Evolutionary conservation across 345 rosid genomes (phyloP).

Genomic region (Capsella bursapastoris): DNA sequence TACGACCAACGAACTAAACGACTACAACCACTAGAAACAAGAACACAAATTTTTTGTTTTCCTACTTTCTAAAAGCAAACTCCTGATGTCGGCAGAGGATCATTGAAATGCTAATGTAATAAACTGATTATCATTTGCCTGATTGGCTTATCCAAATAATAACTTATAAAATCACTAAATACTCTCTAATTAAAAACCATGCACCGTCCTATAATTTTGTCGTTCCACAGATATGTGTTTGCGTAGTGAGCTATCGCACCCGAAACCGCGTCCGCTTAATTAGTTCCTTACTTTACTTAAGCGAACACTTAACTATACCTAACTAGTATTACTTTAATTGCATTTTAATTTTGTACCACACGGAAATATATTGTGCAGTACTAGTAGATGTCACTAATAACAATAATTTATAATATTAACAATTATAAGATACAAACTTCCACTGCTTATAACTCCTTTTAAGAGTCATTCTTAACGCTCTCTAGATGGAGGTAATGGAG

Average conservation of each 20-base stretch:
- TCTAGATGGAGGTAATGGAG: neutral
- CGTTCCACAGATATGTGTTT: conserved; percentile 34
- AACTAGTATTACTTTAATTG: conserved; percentile 1
- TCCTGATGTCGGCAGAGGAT: conserved; percentile 37
- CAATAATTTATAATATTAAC: conserved; percentile 10
- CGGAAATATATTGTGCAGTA: conserved; percentile 12
- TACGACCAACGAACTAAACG: conserved; percentile 40
- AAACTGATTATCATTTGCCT: conserved; percentile 6
- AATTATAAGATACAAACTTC: conserved; percentile 2
- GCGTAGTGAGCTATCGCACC: conserved; percentile 43
- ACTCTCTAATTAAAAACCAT: neutral
- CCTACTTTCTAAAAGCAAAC: conserved; percentile 9
- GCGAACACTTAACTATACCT: conserved; percentile 29
- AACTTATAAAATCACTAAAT: conserved; percentile 18
- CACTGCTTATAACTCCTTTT: neutral
- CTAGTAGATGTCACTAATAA: conserved; percentile 38
- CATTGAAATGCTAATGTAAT: conserved; percentile 9
- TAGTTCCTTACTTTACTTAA: conserved; percentile 15
- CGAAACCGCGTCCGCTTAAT: conserved; percentile 40
- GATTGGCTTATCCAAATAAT: conserved; percentile 7
- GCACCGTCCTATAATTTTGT: conserved; percentile 31
- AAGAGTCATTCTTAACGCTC: neutral
- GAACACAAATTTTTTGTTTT: neutral
- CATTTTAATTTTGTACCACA: conserved; percentile 28
- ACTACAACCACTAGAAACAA: conserved; percentile 1